A percentile compares a stretch with the other conserved stretches of the same genome.
These are phyloP conservation scores for Botrytis pseudocinerea DNA, from an alignment of 2,329 filamentous ascomycete species.

Conservation along the genomic window DNA sequence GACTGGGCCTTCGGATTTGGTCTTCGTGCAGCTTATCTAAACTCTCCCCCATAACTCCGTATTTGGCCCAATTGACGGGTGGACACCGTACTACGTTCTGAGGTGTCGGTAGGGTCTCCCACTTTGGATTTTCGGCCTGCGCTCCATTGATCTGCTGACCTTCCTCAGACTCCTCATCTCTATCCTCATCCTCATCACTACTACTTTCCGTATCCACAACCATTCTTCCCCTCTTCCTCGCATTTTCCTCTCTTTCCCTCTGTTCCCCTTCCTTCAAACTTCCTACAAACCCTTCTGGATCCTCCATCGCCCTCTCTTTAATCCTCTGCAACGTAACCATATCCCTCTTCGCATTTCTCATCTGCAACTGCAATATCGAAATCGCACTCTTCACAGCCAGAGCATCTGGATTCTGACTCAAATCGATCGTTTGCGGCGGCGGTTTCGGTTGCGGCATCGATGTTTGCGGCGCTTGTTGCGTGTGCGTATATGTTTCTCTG, in stretches of 20 bases:
- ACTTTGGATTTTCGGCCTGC: conserved; percentile 41
- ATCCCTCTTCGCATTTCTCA: conserved; percentile 73
- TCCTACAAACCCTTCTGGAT: conserved; percentile 70
- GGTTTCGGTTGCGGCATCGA: conserved; percentile 46
- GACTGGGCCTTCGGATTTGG: conserved; percentile 65
- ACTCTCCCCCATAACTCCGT: conserved; percentile 82
- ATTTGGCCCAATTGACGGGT: conserved; percentile 92
- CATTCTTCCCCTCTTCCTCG: conserved; percentile 37
- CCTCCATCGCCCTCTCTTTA: conserved; percentile 67
- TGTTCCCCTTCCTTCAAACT: conserved; percentile 67
- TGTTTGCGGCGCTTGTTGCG: conserved; percentile 45
- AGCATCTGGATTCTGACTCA: conserved; percentile 75
- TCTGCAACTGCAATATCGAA: conserved; percentile 83
- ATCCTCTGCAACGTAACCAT: conserved; percentile 68
- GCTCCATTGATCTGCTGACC: conserved; percentile 7
- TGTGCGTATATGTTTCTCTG: conserved; percentile 46
- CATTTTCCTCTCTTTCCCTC: conserved; percentile 36
- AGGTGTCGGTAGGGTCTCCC: conserved; percentile 68
- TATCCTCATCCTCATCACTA: conserved; percentile 27
- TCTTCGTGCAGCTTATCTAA: conserved; percentile 83
- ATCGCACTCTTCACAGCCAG: conserved; percentile 85
- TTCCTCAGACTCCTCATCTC: conserved; percentile 29
- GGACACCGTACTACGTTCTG: conserved; percentile 85
- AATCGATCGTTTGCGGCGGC: conserved; percentile 54
- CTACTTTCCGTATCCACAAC: conserved; percentile 20